Evolutionary conservation across 306 rosid species (phyloP).

Genomic region (Calophaca sinica): DNA sequence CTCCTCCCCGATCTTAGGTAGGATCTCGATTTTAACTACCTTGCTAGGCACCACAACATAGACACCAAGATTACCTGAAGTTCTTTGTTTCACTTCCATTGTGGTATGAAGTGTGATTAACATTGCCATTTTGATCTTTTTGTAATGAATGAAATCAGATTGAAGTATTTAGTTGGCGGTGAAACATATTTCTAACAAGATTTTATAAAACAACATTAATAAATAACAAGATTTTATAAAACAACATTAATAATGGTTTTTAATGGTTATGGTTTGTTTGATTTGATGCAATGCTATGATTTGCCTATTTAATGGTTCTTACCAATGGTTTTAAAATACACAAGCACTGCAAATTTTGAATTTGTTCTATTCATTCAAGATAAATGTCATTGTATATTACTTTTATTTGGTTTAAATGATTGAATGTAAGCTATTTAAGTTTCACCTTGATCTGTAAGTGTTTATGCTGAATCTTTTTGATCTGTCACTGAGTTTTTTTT

Average conservation of each 20-base stretch:
- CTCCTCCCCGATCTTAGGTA: too few relatives aligned
- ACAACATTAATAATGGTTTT: neutral
- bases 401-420: slow-evolving; percentile 8
- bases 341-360: slow-evolving; percentile 2
- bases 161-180: slow-evolving; percentile 17
- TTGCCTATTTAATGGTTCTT: neutral
- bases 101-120: neutral
- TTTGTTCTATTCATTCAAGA: slow-evolving; percentile 26
- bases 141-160: slow-evolving; percentile 26
- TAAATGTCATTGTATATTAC: neutral
- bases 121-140: neutral
- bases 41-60: too few relatives aligned
- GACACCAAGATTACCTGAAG: too few relatives aligned
- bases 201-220: slow-evolving; percentile 9
- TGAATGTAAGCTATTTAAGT: slow-evolving; percentile 11
- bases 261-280: slow-evolving; percentile 23
- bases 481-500: slow-evolving; percentile 18
- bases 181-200: neutral
- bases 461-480: neutral
- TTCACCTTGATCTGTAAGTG: neutral
- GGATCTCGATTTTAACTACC: too few relatives aligned
- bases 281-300: slow-evolving; percentile 16
- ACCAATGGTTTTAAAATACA: neutral
- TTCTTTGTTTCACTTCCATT: neutral
- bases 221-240: neutral